Conservation (phyloP, 208 protist species). For the Leishmania martiniquensis region DNA sequence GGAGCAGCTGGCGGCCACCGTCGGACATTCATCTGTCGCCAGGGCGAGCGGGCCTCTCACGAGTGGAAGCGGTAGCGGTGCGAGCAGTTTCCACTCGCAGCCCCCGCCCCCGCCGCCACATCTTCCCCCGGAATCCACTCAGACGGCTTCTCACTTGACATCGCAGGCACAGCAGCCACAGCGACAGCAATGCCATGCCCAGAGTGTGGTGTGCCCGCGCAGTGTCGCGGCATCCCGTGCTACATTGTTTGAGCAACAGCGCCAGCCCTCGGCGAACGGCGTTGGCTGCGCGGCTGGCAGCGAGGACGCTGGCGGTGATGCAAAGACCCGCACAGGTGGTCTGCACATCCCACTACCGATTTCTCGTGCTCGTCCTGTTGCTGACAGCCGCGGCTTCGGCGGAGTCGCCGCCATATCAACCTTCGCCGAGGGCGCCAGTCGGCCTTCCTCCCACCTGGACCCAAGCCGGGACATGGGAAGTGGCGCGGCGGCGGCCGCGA, state of each 20-base stretch:
- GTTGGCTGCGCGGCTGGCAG: not conserved
- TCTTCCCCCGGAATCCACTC: not conserved
- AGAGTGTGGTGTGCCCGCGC: not conserved
- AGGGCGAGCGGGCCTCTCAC: not conserved
- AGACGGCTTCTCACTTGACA: not conserved
- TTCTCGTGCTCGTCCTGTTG: not conserved
- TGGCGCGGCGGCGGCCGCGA: not conserved
- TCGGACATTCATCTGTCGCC: not conserved
- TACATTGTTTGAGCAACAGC: conserved; percentile 9
- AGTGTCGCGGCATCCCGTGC: not conserved
- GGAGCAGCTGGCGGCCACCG: conserved; percentile 1
- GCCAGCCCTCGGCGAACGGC: conserved; percentile 1
- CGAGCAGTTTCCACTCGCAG: not conserved
- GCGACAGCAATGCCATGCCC: not conserved
- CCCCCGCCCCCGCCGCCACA: not conserved
- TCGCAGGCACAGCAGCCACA: too few relatives aligned
- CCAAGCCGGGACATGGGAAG: not conserved
- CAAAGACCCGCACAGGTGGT: not conserved
- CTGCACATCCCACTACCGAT: not conserved
- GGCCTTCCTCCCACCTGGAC: not conserved
- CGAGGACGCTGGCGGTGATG: not conserved
- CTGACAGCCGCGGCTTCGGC: not conserved
- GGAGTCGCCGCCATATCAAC: not conserved
- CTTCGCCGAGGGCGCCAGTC: not conserved
- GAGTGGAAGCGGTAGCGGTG: not conserved